phyloP scores from a whole-genome alignment of 768 basidiomycete species.

The Coprinellus micaceus region DNA sequence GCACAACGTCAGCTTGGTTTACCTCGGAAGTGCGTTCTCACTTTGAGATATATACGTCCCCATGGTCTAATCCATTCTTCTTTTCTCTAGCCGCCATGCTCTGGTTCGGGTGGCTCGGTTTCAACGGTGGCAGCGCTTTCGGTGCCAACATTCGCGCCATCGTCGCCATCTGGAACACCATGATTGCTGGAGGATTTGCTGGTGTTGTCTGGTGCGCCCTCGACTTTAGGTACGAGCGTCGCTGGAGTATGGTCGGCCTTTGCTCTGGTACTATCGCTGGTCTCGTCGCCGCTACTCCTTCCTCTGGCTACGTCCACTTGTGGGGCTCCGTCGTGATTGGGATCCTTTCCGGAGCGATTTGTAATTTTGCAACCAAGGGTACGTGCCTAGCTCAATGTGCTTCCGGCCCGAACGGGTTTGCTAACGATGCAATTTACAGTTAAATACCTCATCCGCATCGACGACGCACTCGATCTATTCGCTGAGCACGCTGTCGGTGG shows the following conservation, averaged over 20 bases:
- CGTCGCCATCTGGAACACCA: conserved; percentile 85
- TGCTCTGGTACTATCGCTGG: conserved; percentile 92
- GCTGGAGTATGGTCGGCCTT: conserved; percentile 89
- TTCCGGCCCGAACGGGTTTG: not conserved
- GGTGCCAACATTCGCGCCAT: conserved; percentile 85
- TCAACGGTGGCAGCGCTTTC: conserved; percentile 88
- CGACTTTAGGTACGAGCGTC: conserved; percentile 75
- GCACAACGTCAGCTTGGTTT: conserved; percentile 82
- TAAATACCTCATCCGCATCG: conserved; percentile 65
- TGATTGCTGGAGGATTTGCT: conserved; percentile 78
- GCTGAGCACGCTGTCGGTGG: conserved; percentile 89
- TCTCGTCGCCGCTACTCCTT: conserved; percentile 85
- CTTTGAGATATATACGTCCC: not conserved
- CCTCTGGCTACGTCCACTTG: conserved; percentile 74
- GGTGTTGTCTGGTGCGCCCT: conserved; percentile 81
- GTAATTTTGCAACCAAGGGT: conserved; percentile 86
- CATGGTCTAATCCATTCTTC: not conserved
- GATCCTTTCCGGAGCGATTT: conserved; percentile 61
- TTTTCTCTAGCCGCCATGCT: conserved; percentile 56
- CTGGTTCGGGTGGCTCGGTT: conserved; percentile 88
- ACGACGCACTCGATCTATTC: conserved; percentile 90
- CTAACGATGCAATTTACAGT: conserved; percentile 38
- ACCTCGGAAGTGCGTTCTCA: conserved; percentile 57
- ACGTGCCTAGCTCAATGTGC: conserved; percentile 22
- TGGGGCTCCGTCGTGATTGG: conserved; percentile 80